Evolutionary conservation across 1,284 basidiomycete genomes (phyloP), one percentile per base, ranked within the genome.

Genomic region (Rhodotorula sp.): DNA sequence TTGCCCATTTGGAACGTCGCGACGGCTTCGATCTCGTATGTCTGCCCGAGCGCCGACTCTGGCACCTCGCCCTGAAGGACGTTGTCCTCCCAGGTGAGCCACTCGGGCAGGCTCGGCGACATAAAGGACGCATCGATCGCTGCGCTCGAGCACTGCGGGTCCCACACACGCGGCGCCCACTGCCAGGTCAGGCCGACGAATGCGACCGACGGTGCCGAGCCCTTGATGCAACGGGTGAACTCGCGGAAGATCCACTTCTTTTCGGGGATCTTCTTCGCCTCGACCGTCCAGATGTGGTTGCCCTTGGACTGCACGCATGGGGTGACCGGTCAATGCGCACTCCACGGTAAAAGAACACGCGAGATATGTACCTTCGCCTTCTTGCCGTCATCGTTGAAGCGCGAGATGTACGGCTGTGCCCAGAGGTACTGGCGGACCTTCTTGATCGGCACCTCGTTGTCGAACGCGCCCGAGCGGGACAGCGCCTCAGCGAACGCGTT

Each of bases 231-330:
- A 67, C 93, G 89, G 78, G 90, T 85, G 84, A 98, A 98, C 29
- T 94, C 90, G 64, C 94, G 87, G 84, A 99, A 99, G 63, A 89
- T 86, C 94, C 96, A 99, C 67, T 87, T 84, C 50, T 89, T 89
- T 50, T 91, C 90, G 0, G 83, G 82, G 44, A 85, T 76, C 80
- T 94, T 97, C 83, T 90, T 93, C 29, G 94, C 97, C 78, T 98
- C 94, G 62, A 99, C 91, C 80, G 95, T 96, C 97, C 97, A 99
- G 76, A 99, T 97, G 80, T 99, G 96, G 82, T 99, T 99, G 64
- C 97, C 97, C 85, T 98, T 98, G 65, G 94, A 96, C 70, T 75
- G 55, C 48, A 7, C 7, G 53, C 13, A 12, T 19, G 15, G 25
- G 3, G 8, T 6, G 44, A 21, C 59, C 58, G 19, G 46, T 71